Base-by-base conservation (phyloP, 495 filamentous ascomycete species). In the Tuber calosporum region DNA sequence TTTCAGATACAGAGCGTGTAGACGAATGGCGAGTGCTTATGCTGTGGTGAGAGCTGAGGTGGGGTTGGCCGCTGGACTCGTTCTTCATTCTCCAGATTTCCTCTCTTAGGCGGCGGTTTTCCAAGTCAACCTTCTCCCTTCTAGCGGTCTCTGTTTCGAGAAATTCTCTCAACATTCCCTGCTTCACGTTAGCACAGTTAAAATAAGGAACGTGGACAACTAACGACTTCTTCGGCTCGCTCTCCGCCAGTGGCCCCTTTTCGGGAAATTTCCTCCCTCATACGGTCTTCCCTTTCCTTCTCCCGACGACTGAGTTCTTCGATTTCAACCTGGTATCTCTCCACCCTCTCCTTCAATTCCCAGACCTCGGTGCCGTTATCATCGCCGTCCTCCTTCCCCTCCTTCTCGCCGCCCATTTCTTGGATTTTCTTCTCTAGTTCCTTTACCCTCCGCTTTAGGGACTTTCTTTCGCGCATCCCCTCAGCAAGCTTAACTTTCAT, bases 71-170 rank as follows among this genome's bases (percentile, higher is more conserved):
- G 38, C 77, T 75, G 20, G 86, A 81, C 69, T 93, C 91, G 71
- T 87, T 90, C 81, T 88, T 90, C 17, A 96, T 81, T 9, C 90
- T 88, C 79, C 90, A 88, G 1, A 95, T 84, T 80, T 98, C 95
- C 67, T 97, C 94, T 20, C 92, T 89, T 26, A 97, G 88, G 79
- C 86, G 89, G 69, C 90, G 89, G 73, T 93, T 93, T 71, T 97
- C 93, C 40, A 94, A 91, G 69, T 97, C 93, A 30, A 91, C 88
- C 82, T 97, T 92, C 82, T 97, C 95, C 53, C 95, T 88, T 70
- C 93, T 88, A 1, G 92, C 89, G 8, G 92, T 94, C 82, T 98
- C 95, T 67, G 94, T 91, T 78, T 97, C 93, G n/a, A 97, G 86
- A 78, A 97, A 88, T 80, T 99, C 94, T 81, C 76, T 77, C 5